phyloP scores from a whole-genome alignment of 805 yeast species.

The Yamadazyma akitaensis region DNA sequence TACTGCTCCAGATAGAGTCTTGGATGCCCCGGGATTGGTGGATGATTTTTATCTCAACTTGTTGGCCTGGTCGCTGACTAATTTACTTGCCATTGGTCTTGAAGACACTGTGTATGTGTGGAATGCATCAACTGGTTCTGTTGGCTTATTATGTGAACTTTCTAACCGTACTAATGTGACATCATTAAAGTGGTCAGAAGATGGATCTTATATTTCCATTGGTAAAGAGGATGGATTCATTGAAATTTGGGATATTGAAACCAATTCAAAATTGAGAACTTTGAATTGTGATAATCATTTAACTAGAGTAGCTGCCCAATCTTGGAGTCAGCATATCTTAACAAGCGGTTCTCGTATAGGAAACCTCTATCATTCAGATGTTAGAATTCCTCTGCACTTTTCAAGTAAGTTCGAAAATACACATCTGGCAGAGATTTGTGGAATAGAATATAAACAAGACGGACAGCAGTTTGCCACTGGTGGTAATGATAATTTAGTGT shows the following conservation, averaged over 20 bases:
- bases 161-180: conserved; percentile 51
- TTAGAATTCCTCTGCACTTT: conserved; percentile 76
- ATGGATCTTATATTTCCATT: conserved; percentile 79
- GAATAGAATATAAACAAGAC: conserved; percentile 79
- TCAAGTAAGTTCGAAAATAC: conserved; percentile 46
- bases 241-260: conserved; percentile 92
- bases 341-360: conserved; percentile 91
- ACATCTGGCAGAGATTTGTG: conserved; percentile 91
- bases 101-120: conserved; percentile 83
- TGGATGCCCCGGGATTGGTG: conserved; percentile 92
- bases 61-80: conserved; percentile 81
- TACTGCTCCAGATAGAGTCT: conserved; percentile 84
- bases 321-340: conserved; percentile 79
- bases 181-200: conserved; percentile 87
- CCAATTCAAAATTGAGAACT: conserved; percentile 68
- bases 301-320: conserved; percentile 76
- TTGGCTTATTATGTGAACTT: conserved; percentile 60
- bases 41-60: conserved; percentile 91
- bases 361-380: conserved; percentile 82
- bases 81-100: conserved; percentile 83
- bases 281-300: conserved; percentile 62
- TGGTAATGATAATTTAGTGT: conserved; percentile 90
- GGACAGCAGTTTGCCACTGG: conserved; percentile 88
- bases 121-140: conserved; percentile 84
- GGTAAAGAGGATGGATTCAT: conserved; percentile 81